These are phyloP conservation scores for Aspergillus ibericus DNA, from an alignment of 2,329 filamentous ascomycete genomes.

Conservation along the genomic window DNA sequence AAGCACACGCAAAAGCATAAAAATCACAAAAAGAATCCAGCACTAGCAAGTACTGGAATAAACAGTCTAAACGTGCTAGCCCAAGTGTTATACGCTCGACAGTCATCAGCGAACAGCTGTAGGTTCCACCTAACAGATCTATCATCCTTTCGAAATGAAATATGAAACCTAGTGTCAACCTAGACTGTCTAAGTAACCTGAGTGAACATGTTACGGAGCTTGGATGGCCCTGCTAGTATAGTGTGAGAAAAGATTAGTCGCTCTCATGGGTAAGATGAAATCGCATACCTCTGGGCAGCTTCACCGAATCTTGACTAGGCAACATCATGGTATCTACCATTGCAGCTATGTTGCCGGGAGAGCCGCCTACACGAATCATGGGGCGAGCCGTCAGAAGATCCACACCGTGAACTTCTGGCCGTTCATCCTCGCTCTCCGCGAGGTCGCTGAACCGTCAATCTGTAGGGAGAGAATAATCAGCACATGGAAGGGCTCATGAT, in stretches of 20 bases:
- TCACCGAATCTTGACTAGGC: constrained; percentile 35
- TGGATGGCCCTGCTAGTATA: constrained; percentile 41
- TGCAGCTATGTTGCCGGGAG: constrained; percentile 34
- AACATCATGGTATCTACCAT: constrained; percentile 30
- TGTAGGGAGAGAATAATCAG: constrained; percentile 31
- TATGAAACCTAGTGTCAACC: constrained; percentile 28
- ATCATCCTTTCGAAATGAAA: constrained; percentile 29
- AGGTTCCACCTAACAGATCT: constrained; percentile 15
- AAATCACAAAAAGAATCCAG: constrained; percentile 12
- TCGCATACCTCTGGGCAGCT: constrained; percentile 42
- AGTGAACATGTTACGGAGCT: constrained; percentile 41
- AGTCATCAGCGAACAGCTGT: constrained; percentile 14
- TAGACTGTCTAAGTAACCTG: constrained; percentile 26
- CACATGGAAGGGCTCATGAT: neutral
- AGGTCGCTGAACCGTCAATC: constrained; percentile 91
- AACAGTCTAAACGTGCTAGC: constrained; percentile 22
- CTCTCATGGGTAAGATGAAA: neutral
- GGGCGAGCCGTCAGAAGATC: constrained; percentile 58
- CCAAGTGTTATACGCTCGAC: constrained; percentile 19
- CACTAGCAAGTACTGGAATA: constrained; percentile 14
- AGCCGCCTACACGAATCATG: constrained; percentile 37
- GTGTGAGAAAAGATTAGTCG: neutral
- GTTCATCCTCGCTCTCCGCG: constrained; percentile 81
- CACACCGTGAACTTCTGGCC: constrained; percentile 58
- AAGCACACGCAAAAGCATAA: neutral